Evolutionary conservation across 345 rosid species (phyloP).

Genomic region (Stellera chamaejasme): DNA sequence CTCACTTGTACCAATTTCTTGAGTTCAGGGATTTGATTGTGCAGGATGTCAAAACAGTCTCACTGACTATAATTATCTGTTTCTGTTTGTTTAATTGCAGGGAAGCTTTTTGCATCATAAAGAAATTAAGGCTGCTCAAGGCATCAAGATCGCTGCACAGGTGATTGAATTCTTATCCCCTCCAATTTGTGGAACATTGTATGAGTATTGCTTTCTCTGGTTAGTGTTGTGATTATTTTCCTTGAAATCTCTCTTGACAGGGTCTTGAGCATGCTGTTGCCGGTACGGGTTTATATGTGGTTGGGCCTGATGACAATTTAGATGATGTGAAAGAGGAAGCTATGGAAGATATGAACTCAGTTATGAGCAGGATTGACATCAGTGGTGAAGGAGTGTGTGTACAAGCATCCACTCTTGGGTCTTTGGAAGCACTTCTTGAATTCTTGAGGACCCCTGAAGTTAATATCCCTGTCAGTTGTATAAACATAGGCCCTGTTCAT

Average conservation of each 20-base stretch:
- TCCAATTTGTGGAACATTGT: background rate
- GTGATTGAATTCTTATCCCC: conserved; percentile 25
- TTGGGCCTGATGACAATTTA: conserved; percentile 67
- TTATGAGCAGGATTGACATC: conserved; percentile 76
- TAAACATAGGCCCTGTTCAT: conserved; percentile 86
- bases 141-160: conserved; percentile 92
- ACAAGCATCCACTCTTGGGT: conserved; percentile 93
- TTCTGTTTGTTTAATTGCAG: conserved; percentile 40
- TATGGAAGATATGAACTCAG: conserved; percentile 83
- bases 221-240: background rate
- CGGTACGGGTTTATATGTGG: conserved; percentile 81
- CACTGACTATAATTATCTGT: background rate
- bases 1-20: too few species aligned
- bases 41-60: too few species aligned
- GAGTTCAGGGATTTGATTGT: too few species aligned
- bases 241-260: conserved; percentile 20
- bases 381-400: conserved; percentile 94
- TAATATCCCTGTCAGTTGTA: conserved; percentile 85
- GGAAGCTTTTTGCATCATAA: conserved; percentile 82
- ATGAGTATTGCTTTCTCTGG: background rate
- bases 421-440: conserved; percentile 91
- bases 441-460: conserved; percentile 84
- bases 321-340: conserved; percentile 63
- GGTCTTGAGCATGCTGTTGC: conserved; percentile 96
- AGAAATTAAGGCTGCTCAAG: conserved; percentile 91